These are phyloP conservation scores for Dacryopinax primogenitus DNA, from an alignment of 768 basidiomycete species.

Conservation along the genomic window DNA sequence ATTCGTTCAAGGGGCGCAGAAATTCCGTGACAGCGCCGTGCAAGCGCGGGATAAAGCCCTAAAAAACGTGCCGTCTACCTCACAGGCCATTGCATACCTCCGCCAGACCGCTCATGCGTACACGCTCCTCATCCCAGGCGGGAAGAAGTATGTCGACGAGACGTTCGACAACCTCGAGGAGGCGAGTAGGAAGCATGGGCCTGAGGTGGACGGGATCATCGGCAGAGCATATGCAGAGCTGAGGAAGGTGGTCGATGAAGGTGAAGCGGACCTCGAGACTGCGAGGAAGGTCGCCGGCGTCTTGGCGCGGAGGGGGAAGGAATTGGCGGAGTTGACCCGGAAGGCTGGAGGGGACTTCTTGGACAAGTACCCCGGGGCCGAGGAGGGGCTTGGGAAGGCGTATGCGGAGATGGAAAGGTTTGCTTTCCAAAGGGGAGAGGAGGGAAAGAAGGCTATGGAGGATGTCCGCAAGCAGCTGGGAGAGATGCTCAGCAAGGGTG, in stretches of 20 bases:
- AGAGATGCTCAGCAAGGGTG: conserved; percentile 24
- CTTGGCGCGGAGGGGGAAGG: conserved; percentile 19
- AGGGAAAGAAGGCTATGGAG: conserved; percentile 26
- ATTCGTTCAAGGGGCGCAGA: conserved; percentile 28
- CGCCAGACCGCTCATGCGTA: conserved; percentile 34
- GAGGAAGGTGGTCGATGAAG: conserved; percentile 20
- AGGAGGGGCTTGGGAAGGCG: conserved; percentile 24
- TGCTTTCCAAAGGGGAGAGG: conserved; percentile 22
- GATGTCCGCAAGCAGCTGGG: conserved; percentile 18
- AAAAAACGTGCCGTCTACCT: conserved; percentile 24
- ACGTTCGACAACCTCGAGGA: conserved; percentile 35
- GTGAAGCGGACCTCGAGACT: conserved; percentile 21
- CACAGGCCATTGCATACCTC: conserved; percentile 29
- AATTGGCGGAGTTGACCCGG: conserved; percentile 25
- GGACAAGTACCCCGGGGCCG: conserved; percentile 25
- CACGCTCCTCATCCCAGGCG: conserved; percentile 31
- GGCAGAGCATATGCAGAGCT: conserved; percentile 30
- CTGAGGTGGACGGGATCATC: conserved; percentile 32
- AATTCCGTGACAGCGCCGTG: conserved; percentile 21
- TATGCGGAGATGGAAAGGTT: conserved; percentile 24
- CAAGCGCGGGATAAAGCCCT: conserved; percentile 22
- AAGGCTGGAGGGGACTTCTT: conserved; percentile 25
- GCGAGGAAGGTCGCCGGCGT: conserved; percentile 24
- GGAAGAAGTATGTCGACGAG: conserved; percentile 30
- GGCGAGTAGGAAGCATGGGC: conserved; percentile 29